Base-by-base conservation (phyloP, 306 rosid species). In the Begonia peltatifolia region DNA sequence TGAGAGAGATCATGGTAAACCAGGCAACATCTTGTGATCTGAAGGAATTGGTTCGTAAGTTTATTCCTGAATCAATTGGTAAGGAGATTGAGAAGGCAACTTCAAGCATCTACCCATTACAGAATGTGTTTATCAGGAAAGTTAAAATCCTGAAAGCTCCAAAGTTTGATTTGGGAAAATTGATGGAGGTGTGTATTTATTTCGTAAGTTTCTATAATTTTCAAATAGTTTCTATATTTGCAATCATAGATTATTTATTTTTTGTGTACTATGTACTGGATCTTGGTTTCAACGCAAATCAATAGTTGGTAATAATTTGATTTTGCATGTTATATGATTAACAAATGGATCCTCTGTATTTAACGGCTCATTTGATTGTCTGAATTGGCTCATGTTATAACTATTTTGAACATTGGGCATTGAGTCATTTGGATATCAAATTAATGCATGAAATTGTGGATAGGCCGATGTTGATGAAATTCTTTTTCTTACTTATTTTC, bases 141-240 rank as follows among this genome's bases (percentile, higher is more conserved):
- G 97, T 84, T 54, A 88, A 84, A 68, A 82, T 89, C 72, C 68
- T 89, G 65, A 89, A 89, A 68, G 94, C 95, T 66, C 97, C 97
- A 0, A 89, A 84, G 70, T 89, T 89, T 52, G 97, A 89, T 73
- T 93, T 89, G 55, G 89, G 94, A 43, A 89, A 82, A 62, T 66
- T 89, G 65, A 84, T 84, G 97, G 97, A 84, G 95, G 97, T 80
- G 76, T 61, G 14, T 4, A 5, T 30, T 30, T 30, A 30, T 30
- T 30, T 30, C 38, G 0, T 0, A 30, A 6, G 38, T 46, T 51
- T 14, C 12, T 3, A 7, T 47, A 10, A 2, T 14, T 14, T 12
- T 47, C n/a, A 6, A 16, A 16, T 20, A 6, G 14, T 36, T 10
- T 35, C 9, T 42, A 9, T 16, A 10, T 41, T 44, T 6, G 38